Conservation (phyloP, 371 early-diverging fungal species). For the Mucor irregularis region DNA sequence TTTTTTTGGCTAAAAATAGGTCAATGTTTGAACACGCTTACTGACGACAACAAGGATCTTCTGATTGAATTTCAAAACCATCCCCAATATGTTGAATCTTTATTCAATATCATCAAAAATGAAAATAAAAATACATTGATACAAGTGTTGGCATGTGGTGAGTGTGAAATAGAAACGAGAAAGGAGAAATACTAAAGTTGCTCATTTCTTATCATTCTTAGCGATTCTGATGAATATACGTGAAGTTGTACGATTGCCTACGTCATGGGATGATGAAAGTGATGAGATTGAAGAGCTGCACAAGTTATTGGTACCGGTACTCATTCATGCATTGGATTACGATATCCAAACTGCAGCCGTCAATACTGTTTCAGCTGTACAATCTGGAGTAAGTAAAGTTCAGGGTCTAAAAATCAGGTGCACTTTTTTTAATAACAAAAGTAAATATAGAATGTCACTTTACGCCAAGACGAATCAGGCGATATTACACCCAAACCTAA, state of each 20-base stretch:
- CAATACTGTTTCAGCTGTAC: conserved; percentile 47
- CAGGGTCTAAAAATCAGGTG: background rate
- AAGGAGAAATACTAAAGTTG: background rate
- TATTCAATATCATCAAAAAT: conserved; percentile 51
- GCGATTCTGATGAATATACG: conserved; percentile 46
- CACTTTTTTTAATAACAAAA: background rate
- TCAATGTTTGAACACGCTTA: conserved; percentile 82
- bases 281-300: conserved; percentile 45
- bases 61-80: conserved; percentile 62
- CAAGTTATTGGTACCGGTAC: conserved; percentile 54
- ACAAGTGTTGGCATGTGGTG: conserved; percentile 61
- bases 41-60: conserved; percentile 76
- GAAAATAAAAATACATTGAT: conserved; percentile 47
- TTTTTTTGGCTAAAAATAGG: too few relatives aligned
- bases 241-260: conserved; percentile 30
- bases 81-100: conserved; percentile 53
- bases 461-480: conserved; percentile 31
- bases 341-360: conserved; percentile 63
- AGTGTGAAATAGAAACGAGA: background rate
- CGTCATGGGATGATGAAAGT: conserved; percentile 43
- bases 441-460: conserved; percentile 24
- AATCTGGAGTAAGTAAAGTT: conserved; percentile 45
- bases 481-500: conserved; percentile 50
- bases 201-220: conserved; percentile 3
- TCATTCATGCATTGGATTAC: conserved; percentile 55